Evolutionary conservation across 176 grass and related monocot species (phyloP).

Genomic region (Phragmites australis): DNA sequence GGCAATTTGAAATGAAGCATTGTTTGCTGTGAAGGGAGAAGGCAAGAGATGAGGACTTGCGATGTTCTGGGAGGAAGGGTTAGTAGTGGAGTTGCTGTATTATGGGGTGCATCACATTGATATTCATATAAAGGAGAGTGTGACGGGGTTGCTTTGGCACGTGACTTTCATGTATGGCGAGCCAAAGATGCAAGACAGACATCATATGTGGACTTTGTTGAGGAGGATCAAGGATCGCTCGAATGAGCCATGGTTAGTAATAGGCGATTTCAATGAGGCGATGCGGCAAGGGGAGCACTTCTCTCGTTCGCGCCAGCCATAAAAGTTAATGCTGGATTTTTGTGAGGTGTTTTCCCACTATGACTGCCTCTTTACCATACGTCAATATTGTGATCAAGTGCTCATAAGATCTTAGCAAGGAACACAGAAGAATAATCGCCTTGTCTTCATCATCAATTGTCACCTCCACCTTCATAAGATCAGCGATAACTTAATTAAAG

Average conservation of each 20-base stretch:
- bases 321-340: background rate
- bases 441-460: too few relatives aligned
- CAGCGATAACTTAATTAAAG: too few relatives aligned
- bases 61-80: background rate
- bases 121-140: too few relatives aligned
- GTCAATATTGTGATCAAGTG: too few relatives aligned
- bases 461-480: too few relatives aligned
- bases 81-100: too few relatives aligned
- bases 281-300: background rate
- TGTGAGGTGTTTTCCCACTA: background rate
- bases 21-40: background rate
- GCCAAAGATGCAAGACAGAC: background rate
- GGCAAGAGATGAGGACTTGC: background rate
- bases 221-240: background rate
- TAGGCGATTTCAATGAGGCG: background rate
- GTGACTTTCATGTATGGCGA: background rate
- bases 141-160: too few relatives aligned
- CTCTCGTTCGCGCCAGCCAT: background rate
- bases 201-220: background rate
- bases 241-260: background rate
- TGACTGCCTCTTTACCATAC: too few relatives aligned
- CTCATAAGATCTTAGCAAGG: too few relatives aligned
- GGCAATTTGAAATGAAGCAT: too few relatives aligned
- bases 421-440: too few relatives aligned
- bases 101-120: too few relatives aligned